Base-by-base conservation (phyloP, 139 green algal genomes). In the Micromonas pusilla region DNA sequence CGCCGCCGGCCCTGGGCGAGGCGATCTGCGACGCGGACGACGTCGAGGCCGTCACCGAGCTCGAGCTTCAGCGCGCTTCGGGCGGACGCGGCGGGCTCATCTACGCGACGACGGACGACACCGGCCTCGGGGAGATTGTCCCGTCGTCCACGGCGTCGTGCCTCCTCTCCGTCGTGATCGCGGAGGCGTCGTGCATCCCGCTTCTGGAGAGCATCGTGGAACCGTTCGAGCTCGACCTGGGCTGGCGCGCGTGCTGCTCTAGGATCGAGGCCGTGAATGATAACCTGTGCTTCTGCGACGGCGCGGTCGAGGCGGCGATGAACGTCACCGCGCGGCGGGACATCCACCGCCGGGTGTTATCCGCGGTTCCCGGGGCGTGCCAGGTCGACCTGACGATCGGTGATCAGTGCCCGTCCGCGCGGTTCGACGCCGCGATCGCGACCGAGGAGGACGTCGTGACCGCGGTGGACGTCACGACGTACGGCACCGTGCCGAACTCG, bases 171-270 rank as follows among this genome's bases (percentile, higher is more conserved):
- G 32, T 73, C 30, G 1, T 39, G 26, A 36, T 36, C 2, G 33
- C 66, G 31, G 66, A 73, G 37, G 33, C n/a, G n/a, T 73, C 66
- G 1, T 73, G 66, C 66, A 52, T 73, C 1, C 66, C 66, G 5
- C 20, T 31, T 1, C 31, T 73, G 34, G 33, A 33, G 1, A 36
- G 66, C 33, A 31, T 36, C 2, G 20, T 13, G 13, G 66, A 73
- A 53, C 20, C n/a, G 20, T 73, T 73, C 33, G 34, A 31, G 31
- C 66, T 54, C 1, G 66, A 73, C 31, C 13, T 53, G 6, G 31
- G 23, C 66, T 73, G 66, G 66, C 66, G 37, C 23, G 33, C n/a
- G 66, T 73, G 66, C 33, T 73, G 66, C 37, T 31, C 30, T 25
- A 28, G 66, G n/a, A 28, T 73, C 1, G 6, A 6, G 6, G 31